Evolutionary conservation across 208 protist species (phyloP), one percentile per base, ranked within the genome.

Genomic region (Acanthamoeba lenticulata): DNA sequence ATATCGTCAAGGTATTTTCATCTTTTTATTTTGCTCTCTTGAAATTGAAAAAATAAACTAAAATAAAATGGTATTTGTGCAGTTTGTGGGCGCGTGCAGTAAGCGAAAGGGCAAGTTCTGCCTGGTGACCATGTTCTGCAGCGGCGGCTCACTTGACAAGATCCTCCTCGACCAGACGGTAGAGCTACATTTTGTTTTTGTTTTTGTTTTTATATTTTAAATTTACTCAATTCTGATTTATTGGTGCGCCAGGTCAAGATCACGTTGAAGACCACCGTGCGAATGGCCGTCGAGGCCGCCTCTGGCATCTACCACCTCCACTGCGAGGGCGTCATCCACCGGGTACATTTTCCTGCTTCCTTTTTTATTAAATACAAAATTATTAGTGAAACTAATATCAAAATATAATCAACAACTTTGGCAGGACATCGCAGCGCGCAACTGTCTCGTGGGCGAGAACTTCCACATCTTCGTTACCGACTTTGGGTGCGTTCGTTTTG

Each of bases 101-200:
- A 85, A 85, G 44, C 74, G 74, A 55, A 85, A 85, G 44, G 74
- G 74, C 42, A 85, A 85, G 44, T 85, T 85, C 44, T 85, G 74
- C 42, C 42, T 85, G 38, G 74, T 85, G 40, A 85, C 74, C 74
- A 85, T 85, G 74, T 85, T 85, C 74, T 85, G 74, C 74, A 85
- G 74, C 44, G 74, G 74, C 74, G 74, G 74, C 32, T 85, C 74
- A 1, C 74, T 85, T 24, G 74, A 85, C 44, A 85, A 85, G 74
- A 85, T 85, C 32, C 74, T 85, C 32, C 74, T 13, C 47, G 74
- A 85, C n/a, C 42, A 36, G 15, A 55, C 74, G 44, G 74, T 85
- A 85, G 40, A 7, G 67, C 13, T 79, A 6, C 60, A 6, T 21
- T 79, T 3, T 27, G 57, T 21, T 65, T 21, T 65, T 65, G 3